Evolutionary conservation across 2,329 filamentous ascomycete genomes (phyloP).

Genomic region (Sodiomyces alkalinus): DNA sequence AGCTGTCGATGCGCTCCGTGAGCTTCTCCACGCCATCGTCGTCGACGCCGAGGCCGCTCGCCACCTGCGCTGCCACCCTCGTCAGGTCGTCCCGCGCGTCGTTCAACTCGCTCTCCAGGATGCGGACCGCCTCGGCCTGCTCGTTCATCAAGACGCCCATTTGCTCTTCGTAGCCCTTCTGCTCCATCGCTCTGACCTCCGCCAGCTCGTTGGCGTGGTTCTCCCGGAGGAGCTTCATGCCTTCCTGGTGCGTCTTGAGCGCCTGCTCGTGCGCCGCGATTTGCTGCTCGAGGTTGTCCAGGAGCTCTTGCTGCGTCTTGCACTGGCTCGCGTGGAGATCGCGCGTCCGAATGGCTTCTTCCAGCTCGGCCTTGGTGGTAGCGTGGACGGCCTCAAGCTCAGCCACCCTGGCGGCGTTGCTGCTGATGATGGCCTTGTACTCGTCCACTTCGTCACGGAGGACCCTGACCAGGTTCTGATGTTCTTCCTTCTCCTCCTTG

Average conservation of each 20-base stretch:
- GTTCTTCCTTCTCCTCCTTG: conserved; percentile 33
- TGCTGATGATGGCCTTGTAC: conserved; percentile 59
- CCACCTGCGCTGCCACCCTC: conserved; percentile 48
- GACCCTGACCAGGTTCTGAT: conserved; percentile 42
- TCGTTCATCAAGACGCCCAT: conserved; percentile 43
- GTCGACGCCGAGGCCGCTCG: conserved; percentile 43
- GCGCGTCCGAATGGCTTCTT: conserved; percentile 46
- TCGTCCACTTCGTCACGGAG: conserved; percentile 60
- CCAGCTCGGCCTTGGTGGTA: conserved; percentile 50
- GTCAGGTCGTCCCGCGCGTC: conserved; percentile 52
- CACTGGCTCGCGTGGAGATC: conserved; percentile 32
- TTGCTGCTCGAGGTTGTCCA: conserved; percentile 40
- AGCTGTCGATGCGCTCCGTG: conserved; percentile 41
- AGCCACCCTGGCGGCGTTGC: conserved; percentile 53
- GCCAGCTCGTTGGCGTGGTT: conserved; percentile 35
- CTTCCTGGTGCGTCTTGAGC: conserved; percentile 37
- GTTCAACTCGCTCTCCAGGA: conserved; percentile 45
- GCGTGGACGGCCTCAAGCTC: conserved; percentile 61
- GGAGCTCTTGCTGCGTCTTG: conserved; percentile 28
- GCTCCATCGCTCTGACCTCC: conserved; percentile 30
- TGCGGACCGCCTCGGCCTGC: conserved; percentile 38
- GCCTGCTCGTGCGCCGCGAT: conserved; percentile 44
- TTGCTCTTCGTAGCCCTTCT: conserved; percentile 41
- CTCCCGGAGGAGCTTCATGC: conserved; percentile 30
- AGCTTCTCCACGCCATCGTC: conserved; percentile 56